Base-by-base conservation (phyloP, 371 early-diverging fungal species). In the Syncephalastrum contaminatum region DNA sequence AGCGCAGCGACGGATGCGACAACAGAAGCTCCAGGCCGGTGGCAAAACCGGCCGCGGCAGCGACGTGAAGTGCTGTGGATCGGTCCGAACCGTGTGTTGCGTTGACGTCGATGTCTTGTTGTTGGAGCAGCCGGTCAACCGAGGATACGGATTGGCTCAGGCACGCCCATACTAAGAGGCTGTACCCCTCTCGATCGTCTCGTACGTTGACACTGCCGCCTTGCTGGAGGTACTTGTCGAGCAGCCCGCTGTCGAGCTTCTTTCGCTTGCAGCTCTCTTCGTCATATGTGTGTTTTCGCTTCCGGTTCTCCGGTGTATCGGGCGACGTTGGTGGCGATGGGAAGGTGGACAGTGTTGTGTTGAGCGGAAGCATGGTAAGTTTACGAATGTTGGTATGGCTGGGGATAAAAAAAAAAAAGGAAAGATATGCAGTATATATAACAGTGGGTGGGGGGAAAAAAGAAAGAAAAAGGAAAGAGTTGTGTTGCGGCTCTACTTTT, bases 21-120 rank as follows among this genome's bases (percentile, higher is more conserved):
- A 67, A 19, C n/a, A 77, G 25, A 8, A 64, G 43, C 4, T 59
- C 50, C 12, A 77, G 36, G 18, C 72, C 77, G 19, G 50, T 36
- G 12, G 43, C 27, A 46, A 73, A 77, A 15, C 71, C 74, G 21
- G 60, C 39, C 24, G 64, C 16, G 25, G 63, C 70, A 4, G 80
- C 73, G 21, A 68, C 63, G 20, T 79, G 80, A 2, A 79, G 44
- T 2, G 72, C 73, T 4, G 75, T 73, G 36, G 68, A 64, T 43
- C 62, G 56, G 39, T 70, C 60, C 14, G 56, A 64, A 1, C 69
- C 72, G 44, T 63, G 62, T 7, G 54, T 61, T 14, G 61, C 25
- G 39, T 67, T 67, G 48, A 64, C 60, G 48, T 73, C 66, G 19
- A 72, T 55, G 51, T 72, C 63, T 4, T 56, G 58, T 46, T 56